Evolutionary conservation across 106 monocot genomes (phyloP).

Genomic region (Xerophyta viscosa): DNA sequence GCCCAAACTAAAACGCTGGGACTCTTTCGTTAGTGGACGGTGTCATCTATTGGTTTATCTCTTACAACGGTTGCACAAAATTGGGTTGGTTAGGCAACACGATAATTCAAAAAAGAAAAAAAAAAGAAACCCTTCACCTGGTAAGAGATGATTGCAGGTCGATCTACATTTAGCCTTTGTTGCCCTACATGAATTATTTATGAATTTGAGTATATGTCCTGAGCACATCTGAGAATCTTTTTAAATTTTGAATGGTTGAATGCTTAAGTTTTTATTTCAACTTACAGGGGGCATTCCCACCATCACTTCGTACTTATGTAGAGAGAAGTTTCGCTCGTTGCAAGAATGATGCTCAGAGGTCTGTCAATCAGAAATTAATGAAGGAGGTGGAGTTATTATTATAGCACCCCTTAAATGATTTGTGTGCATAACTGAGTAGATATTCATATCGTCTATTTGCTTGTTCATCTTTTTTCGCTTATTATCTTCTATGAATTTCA

Average conservation of each 20-base stretch:
- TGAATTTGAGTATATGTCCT: neutral
- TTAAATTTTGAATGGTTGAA: neutral
- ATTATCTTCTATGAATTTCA: neutral
- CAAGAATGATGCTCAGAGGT: conserved; percentile 77
- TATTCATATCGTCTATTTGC: neutral
- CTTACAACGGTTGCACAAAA: too few species aligned
- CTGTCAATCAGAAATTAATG: conserved; percentile 53
- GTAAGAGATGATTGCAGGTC: too few species aligned
- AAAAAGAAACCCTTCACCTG: too few species aligned
- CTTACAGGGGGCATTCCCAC: conserved; percentile 50
- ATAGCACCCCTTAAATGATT: too few species aligned
- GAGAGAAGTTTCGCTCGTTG: conserved; percentile 83
- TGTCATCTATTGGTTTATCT: too few species aligned
- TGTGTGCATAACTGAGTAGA: too few species aligned
- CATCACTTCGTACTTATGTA: conserved; percentile 67
- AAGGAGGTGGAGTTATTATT: conserved; percentile 52
- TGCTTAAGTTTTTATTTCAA: neutral
- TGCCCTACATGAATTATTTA: too few species aligned
- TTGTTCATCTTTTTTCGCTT: neutral
- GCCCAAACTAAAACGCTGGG: too few species aligned
- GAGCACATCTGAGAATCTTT: neutral
- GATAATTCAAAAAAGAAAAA: too few species aligned
- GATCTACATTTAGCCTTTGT: too few species aligned
- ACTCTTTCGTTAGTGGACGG: too few species aligned
- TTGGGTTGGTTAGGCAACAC: too few species aligned